These are phyloP conservation scores for Aureobasidium sp. DNA, from an alignment of 2,329 filamentous ascomycete genomes.

Conservation along the genomic window DNA sequence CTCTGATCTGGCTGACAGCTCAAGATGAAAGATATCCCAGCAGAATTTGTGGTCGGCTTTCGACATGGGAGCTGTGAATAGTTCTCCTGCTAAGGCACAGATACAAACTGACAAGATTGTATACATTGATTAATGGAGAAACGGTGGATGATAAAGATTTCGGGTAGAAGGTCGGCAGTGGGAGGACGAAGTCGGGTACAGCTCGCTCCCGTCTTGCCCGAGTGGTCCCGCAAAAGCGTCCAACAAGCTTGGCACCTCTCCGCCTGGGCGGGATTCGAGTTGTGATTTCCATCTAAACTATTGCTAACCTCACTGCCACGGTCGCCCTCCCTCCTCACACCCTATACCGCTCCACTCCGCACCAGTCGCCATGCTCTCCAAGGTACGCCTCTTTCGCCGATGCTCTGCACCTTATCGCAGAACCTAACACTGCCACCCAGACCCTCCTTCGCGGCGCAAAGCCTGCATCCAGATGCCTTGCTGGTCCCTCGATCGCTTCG, in stretches of 20 bases:
- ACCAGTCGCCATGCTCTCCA: conserved; percentile 32
- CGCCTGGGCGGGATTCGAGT: conserved; percentile 1
- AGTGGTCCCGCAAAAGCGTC: not conserved
- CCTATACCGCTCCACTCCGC: conserved; percentile 11
- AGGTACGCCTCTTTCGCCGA: conserved; percentile 19
- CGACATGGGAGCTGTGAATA: not conserved
- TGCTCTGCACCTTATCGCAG: conserved; percentile 20
- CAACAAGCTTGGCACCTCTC: not conserved
- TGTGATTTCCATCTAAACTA: conserved; percentile 14
- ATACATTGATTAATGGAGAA: no score
- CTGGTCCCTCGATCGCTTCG: conserved; percentile 42
- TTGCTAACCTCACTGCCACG: conserved; percentile 9
- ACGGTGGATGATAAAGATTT: not conserved
- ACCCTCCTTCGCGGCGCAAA: conserved; percentile 48
- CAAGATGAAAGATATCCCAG: not conserved
- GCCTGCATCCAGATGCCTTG: conserved; percentile 36
- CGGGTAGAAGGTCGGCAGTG: not conserved
- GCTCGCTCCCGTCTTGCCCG: not conserved
- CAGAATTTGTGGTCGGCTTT: not conserved
- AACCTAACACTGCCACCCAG: conserved; percentile 27
- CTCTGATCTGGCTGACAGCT: not conserved
- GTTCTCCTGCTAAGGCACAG: not conserved
- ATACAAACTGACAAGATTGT: not conserved
- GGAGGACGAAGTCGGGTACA: not conserved
- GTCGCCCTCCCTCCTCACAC: conserved; percentile 12